Percentiles rank a stretch among this genome's conserved stretches.
These are phyloP conservation scores for Chlamydomonas eustigma DNA, from an alignment of 139 green algal species.

Conservation along the genomic window DNA sequence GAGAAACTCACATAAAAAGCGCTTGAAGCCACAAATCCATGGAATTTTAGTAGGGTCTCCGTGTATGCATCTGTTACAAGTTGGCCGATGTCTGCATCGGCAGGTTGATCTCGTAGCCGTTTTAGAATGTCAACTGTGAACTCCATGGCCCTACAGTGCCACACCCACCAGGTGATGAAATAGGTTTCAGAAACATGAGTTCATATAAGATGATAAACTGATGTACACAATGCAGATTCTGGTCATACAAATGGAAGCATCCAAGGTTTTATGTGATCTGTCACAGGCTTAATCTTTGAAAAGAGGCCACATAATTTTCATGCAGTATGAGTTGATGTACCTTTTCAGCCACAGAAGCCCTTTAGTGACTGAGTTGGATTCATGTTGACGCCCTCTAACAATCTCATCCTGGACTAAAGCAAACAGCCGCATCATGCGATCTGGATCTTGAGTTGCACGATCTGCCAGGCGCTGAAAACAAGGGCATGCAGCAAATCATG, in stretches of 20 bases:
- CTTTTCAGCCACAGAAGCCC: slow-evolving; percentile 14
- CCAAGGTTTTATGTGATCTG: not conserved
- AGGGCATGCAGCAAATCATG: not conserved
- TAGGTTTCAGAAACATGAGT: not conserved
- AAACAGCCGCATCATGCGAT: slow-evolving; percentile 45
- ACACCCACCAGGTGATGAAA: not conserved
- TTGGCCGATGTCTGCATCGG: slow-evolving; percentile 12
- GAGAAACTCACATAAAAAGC: slow-evolving; percentile 43
- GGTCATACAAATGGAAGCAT: not conserved
- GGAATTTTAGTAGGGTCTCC: slow-evolving; percentile 60
- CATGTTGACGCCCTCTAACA: slow-evolving; percentile 28
- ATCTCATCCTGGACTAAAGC: slow-evolving; percentile 66
- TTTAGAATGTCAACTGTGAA: slow-evolving; percentile 62
- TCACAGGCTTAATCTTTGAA: not conserved
- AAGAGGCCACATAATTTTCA: not conserved
- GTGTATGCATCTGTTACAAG: slow-evolving; percentile 49
- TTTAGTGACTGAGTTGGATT: slow-evolving; percentile 56
- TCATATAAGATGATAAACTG: not conserved
- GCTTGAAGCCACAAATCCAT: slow-evolving; percentile 70
- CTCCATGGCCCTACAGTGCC: slow-evolving; percentile 60
- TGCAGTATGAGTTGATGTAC: not conserved
- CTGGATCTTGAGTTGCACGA: slow-evolving; percentile 33
- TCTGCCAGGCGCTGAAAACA: slow-evolving; percentile 40
- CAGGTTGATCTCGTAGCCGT: not conserved
- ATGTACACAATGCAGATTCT: not conserved